Evolutionary conservation across 805 yeast genomes (phyloP), one percentile per base, ranked within the genome.

Genomic region (Lipomyces yamadae): DNA sequence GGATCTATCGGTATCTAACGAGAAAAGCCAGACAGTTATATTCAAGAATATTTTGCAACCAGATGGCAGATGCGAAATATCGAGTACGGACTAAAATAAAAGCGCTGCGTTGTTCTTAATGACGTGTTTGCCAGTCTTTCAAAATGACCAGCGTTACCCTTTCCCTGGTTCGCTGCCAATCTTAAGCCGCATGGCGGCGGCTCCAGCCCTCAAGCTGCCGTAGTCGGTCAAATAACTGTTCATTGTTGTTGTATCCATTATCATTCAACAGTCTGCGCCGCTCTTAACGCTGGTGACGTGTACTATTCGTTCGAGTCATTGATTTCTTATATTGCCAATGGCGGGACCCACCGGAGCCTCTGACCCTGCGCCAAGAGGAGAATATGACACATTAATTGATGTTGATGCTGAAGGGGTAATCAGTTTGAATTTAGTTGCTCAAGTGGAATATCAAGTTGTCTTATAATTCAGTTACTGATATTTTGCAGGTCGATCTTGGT

Each of bases 311-410:
- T 1, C 15, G 7, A 42, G 48, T 42, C 4, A 42, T 42, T 42
- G 15, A 5, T 13, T 42, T 18, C 6, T n/a, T 42, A 42, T n/a
- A 15, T 42, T 11, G 24, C 24, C 24, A 45, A 65, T 61, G 64
- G 55, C 64, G 18, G 50, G 59, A n/a, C 37, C 68, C 3, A 50
- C 53, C n/a, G 35, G 55, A n/a, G 30, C 30, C 8, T 5, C 55
- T 34, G 13, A 10, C 42, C 5, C 45, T 30, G 48, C 45, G 10
- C 55, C 60, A 42, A 50, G 61, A 33, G 68, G 58, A 32, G 68
- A 65, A 56, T 67, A 65, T 56, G 69, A 67, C 58, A 63, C 66
- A 35, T 55, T 67, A 56, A 67, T 67, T 37, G 70, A 67, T 52
- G 70, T 67, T 58, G 70, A 67, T 56, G 65, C 70, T 1, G 24